Evolutionary conservation across 495 filamentous ascomycete species (phyloP).

Genomic region (Geopyxis carbonaria): DNA sequence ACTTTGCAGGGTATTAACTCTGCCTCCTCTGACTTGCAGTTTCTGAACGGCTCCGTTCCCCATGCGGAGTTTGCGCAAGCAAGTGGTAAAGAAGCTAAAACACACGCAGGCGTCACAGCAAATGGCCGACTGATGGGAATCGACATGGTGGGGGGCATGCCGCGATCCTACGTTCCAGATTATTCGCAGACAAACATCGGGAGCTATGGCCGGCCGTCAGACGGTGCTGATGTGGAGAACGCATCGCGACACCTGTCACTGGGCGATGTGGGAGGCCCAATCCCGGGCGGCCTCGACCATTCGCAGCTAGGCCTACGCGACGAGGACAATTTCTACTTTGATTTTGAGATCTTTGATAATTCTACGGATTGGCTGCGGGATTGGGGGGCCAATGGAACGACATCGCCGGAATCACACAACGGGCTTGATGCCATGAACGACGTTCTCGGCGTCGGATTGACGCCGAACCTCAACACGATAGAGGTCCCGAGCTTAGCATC

Average conservation of each 20-base stretch:
- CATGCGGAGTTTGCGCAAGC: too few relatives aligned
- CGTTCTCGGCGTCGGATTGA: background rate
- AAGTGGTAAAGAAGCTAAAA: background rate
- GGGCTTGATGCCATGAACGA: background rate
- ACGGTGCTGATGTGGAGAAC: background rate
- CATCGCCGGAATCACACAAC: conserved; percentile 3
- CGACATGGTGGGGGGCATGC: background rate
- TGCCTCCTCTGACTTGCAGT: conserved; percentile 2
- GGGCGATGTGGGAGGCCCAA: too few relatives aligned
- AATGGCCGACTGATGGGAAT: conserved; percentile 1
- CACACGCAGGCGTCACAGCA: background rate
- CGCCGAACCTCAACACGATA: background rate
- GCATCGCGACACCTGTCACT: too few relatives aligned
- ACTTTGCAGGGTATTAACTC: conserved; percentile 18
- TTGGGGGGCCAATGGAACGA: conserved; percentile 15
- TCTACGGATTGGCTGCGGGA: conserved; percentile 24
- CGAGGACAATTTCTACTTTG: conserved; percentile 23
- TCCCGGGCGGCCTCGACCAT: conserved; percentile 9
- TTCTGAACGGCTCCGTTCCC: background rate
- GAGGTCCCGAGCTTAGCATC: background rate
- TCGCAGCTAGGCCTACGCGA: background rate
- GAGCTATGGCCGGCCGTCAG: background rate
- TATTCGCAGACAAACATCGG: background rate
- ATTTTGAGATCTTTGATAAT: conserved; percentile 23
- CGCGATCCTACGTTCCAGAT: background rate